These are phyloP conservation scores for Pythium folliculosum DNA, from an alignment of 352 stramenopile genomes.

Conservation along the genomic window DNA sequence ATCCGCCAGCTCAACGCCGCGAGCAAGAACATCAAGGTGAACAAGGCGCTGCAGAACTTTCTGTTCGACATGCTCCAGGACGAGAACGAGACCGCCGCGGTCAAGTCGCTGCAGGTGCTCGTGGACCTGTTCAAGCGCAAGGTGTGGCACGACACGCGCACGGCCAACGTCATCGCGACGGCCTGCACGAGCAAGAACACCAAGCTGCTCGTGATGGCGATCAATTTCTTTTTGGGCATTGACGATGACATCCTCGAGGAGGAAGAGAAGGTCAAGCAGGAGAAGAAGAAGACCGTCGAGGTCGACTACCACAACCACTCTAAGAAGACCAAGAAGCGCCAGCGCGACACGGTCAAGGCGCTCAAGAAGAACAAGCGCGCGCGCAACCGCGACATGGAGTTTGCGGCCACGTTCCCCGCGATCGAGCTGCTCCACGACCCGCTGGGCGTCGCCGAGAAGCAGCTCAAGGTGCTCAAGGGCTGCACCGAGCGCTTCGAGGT, in stretches of 20 bases:
- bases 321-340: slow-evolving; percentile 95
- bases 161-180: slow-evolving; percentile 96
- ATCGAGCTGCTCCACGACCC: slow-evolving; percentile 98
- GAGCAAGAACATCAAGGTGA: slow-evolving; percentile 96
- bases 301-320: slow-evolving; percentile 96
- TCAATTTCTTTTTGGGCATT: slow-evolving; percentile 99
- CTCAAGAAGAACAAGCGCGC: slow-evolving; percentile 91
- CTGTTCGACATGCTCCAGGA: slow-evolving; percentile 94
- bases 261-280: slow-evolving; percentile 90
- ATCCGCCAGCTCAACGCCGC: slow-evolving; percentile 86
- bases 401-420: slow-evolving; percentile 91
- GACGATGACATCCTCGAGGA: slow-evolving; percentile 97
- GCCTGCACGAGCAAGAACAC: slow-evolving; percentile 88
- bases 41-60: slow-evolving; percentile 95
- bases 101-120: slow-evolving; percentile 92
- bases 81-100: slow-evolving; percentile 80
- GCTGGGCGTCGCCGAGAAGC: slow-evolving; percentile 92
- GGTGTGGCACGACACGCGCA: slow-evolving; percentile 97
- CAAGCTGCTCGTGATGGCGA: slow-evolving; percentile 87
- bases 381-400: slow-evolving; percentile 73
- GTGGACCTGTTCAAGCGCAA: slow-evolving; percentile 96
- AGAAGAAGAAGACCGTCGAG: slow-evolving; percentile 77
- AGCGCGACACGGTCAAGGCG: slow-evolving; percentile 83
- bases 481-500: slow-evolving; percentile 92
- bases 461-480: slow-evolving; percentile 91